phyloP scores from a whole-genome alignment of 768 basidiomycete genomes.

The Kwoniella sp. region DNA sequence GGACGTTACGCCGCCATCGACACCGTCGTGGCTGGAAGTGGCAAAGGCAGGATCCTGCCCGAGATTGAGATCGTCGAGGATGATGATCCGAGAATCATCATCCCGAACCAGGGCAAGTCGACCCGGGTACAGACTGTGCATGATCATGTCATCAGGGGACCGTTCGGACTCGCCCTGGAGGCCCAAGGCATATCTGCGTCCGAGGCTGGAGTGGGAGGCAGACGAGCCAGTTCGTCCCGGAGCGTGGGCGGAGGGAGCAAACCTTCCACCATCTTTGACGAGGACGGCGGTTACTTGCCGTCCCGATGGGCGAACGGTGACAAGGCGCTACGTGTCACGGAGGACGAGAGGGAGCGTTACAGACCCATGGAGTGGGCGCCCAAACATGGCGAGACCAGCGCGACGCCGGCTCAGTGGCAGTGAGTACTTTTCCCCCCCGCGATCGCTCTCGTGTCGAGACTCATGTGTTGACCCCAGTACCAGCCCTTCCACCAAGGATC shows the following conservation, averaged over 20 bases:
- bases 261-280: constrained; percentile 31
- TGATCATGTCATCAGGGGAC: constrained; percentile 41
- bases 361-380: constrained; percentile 49
- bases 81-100: constrained; percentile 40
- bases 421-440: constrained; percentile 29
- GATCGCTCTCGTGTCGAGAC: too few species aligned
- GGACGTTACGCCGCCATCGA: constrained; percentile 11
- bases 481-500: constrained; percentile 28
- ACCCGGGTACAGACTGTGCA: constrained; percentile 34
- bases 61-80: constrained; percentile 47
- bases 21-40: constrained; percentile 4
- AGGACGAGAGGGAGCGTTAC: constrained; percentile 46
- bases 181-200: constrained; percentile 12
- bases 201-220: constrained; percentile 6
- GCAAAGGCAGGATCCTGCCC: constrained; percentile 23
- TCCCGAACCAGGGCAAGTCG: constrained; percentile 22
- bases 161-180: constrained; percentile 30
- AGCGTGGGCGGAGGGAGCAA: constrained; percentile 12
- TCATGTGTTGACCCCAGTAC: not conserved
- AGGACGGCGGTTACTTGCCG: constrained; percentile 45
- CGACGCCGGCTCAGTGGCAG: constrained; percentile 45
- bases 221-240: not conserved
- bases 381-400: constrained; percentile 34
- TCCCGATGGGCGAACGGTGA: constrained; percentile 48
- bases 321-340: constrained; percentile 33